Conservation (phyloP, 352 stramenopile species). For the Phytopythium delawarense region DNA sequence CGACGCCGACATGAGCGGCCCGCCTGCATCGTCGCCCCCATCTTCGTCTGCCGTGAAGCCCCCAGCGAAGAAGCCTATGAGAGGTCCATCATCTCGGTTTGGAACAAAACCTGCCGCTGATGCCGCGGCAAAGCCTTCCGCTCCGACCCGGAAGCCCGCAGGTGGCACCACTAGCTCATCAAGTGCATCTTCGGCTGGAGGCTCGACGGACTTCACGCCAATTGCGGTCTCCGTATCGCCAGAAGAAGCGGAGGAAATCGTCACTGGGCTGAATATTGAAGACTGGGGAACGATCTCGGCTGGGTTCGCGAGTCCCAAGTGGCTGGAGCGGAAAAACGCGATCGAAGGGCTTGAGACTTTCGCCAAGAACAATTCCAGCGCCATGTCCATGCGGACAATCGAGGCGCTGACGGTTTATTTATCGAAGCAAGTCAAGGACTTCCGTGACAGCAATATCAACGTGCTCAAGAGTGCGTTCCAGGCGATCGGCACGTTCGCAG, state of each 20-base stretch:
- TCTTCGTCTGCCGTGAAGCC: conserved; percentile 10
- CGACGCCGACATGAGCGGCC: conserved; percentile 30
- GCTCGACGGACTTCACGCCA: conserved; percentile 51
- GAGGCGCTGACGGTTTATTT: conserved; percentile 77
- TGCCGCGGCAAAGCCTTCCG: conserved; percentile 21
- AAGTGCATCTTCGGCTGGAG: conserved; percentile 13
- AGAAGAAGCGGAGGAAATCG: conserved; percentile 63
- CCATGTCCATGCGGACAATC: conserved; percentile 59
- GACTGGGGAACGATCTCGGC: conserved; percentile 47
- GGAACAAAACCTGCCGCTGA: conserved; percentile 35
- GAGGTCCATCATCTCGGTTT: conserved; percentile 44
- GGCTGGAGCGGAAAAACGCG: conserved; percentile 76
- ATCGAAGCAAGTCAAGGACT: conserved; percentile 75
- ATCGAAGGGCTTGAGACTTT: conserved; percentile 71
- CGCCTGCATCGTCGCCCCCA: conserved; percentile 5
- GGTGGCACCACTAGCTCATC: conserved; percentile 9
- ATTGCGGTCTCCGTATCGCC: conserved; percentile 55
- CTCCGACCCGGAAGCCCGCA: conserved; percentile 22
- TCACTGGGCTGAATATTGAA: conserved; percentile 57
- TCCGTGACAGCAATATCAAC: conserved; percentile 89
- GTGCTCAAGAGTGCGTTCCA: conserved; percentile 84
- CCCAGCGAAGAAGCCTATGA: conserved; percentile 34
- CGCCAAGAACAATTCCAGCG: conserved; percentile 36
- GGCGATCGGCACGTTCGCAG: conserved; percentile 69
- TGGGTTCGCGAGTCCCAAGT: conserved; percentile 71